Percentiles rank a stretch among this genome's conserved stretches.
These are phyloP conservation scores for Kwoniella sp. DNA, from an alignment of 768 basidiomycete species.

Conservation along the genomic window DNA sequence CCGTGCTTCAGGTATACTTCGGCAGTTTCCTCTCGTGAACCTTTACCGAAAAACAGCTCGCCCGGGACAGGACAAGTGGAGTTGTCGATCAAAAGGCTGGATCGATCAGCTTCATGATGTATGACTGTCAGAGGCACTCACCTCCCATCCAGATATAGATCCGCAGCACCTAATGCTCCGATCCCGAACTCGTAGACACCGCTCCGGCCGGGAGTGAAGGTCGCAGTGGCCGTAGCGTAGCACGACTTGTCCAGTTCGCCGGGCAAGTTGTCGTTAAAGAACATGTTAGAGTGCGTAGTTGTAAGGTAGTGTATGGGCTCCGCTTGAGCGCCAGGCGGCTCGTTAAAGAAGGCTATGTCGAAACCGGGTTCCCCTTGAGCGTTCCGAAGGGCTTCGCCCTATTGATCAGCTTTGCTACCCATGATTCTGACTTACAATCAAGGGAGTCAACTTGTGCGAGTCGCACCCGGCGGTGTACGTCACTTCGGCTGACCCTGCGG, in stretches of 20 bases:
- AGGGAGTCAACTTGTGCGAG: constrained; percentile 52
- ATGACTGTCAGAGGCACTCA: constrained; percentile 12
- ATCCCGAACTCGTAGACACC: constrained; percentile 22
- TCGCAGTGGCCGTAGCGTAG: constrained; percentile 59
- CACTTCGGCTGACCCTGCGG: constrained; percentile 52
- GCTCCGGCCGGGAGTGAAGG: constrained; percentile 25
- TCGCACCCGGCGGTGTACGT: constrained; percentile 55
- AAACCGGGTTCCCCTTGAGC: constrained; percentile 52
- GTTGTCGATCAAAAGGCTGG: constrained; percentile 25
- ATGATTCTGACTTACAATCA: constrained; percentile 38
- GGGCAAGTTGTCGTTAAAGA: constrained; percentile 24
- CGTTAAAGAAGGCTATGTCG: constrained; percentile 59
- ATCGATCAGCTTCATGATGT: background rate
- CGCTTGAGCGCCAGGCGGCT: constrained; percentile 50
- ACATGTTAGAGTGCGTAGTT: constrained; percentile 3
- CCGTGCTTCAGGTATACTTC: constrained; percentile 16
- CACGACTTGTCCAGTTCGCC: constrained; percentile 21
- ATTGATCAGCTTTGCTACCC: constrained; percentile 36
- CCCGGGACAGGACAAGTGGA: constrained; percentile 21
- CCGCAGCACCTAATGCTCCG: constrained; percentile 19
- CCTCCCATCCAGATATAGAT: constrained; percentile 27
- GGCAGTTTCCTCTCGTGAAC: constrained; percentile 15
- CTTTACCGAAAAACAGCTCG: constrained; percentile 21
- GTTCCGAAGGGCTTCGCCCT: constrained; percentile 12
- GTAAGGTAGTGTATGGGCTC: background rate